Percentiles rank a stretch among this genome's conserved stretches.
Conservation (phyloP, 768 basidiomycete genomes). For the Phylloporus arenicola region DNA sequence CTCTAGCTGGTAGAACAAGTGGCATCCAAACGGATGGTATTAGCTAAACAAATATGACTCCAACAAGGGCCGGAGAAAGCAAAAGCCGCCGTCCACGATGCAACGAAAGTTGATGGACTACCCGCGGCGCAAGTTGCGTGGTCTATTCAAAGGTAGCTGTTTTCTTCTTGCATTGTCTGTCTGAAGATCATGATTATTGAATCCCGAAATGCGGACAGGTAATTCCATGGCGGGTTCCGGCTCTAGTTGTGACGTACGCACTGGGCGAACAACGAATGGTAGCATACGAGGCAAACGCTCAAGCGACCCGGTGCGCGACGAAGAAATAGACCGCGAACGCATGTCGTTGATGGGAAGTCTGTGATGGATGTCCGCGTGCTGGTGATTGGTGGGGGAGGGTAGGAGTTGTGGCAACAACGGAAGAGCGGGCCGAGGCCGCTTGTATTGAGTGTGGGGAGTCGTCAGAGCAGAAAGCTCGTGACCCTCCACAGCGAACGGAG, state of each 20-base stretch:
- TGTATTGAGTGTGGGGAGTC: not conserved
- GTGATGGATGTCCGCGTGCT: not conserved
- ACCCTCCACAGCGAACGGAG: constrained; percentile 2
- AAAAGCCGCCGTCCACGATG: not conserved
- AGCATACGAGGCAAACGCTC: constrained; percentile 5
- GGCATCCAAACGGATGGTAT: too few relatives aligned
- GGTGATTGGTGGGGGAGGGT: not conserved
- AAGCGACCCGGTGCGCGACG: not conserved
- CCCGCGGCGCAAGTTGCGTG: not conserved
- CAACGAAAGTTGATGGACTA: not conserved
- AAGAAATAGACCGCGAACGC: not conserved
- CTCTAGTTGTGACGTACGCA: constrained; percentile 30
- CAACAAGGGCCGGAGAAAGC: not conserved
- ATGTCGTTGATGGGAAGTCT: not conserved
- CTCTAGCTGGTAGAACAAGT: not conserved
- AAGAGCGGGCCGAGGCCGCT: not conserved
- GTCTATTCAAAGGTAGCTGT: not conserved
- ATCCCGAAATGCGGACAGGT: constrained; percentile 9
- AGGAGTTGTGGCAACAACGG: constrained; percentile 1
- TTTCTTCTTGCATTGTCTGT: not conserved
- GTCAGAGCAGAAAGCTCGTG: constrained; percentile 15
- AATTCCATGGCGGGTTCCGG: constrained; percentile 32
- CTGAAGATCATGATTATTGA: not conserved
- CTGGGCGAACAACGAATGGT: constrained; percentile 18
- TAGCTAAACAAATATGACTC: not conserved